Evolutionary conservation across 2,329 filamentous ascomycete genomes (phyloP).

Genomic region (Paradendryphiella salina): DNA sequence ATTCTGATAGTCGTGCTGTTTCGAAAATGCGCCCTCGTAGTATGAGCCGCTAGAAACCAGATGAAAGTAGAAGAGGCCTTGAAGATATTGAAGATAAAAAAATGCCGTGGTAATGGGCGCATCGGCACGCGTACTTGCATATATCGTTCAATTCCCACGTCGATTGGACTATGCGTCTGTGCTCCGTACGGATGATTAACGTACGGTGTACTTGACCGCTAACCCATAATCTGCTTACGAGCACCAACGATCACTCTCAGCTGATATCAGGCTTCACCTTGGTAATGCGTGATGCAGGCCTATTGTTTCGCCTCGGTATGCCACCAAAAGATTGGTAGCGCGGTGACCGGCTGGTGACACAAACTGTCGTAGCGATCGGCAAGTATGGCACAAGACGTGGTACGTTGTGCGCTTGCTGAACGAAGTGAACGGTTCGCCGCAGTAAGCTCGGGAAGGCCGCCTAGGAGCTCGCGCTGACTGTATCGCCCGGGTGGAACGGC

Average conservation of each 20-base stretch:
- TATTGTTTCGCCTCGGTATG: conserved; percentile 1
- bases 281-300: conserved; percentile 10
- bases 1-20: too few relatives aligned
- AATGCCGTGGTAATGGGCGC: not conserved
- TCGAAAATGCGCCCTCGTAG: not conserved
- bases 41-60: not conserved
- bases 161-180: not conserved
- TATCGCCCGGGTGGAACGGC: not conserved
- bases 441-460: conserved; percentile 29
- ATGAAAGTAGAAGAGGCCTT: not conserved
- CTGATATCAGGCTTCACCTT: conserved; percentile 6
- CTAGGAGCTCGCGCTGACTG: conserved; percentile 15
- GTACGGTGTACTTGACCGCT: conserved; percentile 28
- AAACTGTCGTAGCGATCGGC: conserved; percentile 5
- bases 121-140: not conserved
- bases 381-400: conserved; percentile 18
- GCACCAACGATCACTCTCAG: not conserved
- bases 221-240: not conserved
- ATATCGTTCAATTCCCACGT: not conserved
- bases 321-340: not conserved
- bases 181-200: not conserved
- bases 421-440: conserved; percentile 17
- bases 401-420: conserved; percentile 14
- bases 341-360: conserved; percentile 5
- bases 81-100: not conserved